phyloP scores from a whole-genome alignment of 495 filamentous ascomycete species.

The Hypomontagnella monticulosa region DNA sequence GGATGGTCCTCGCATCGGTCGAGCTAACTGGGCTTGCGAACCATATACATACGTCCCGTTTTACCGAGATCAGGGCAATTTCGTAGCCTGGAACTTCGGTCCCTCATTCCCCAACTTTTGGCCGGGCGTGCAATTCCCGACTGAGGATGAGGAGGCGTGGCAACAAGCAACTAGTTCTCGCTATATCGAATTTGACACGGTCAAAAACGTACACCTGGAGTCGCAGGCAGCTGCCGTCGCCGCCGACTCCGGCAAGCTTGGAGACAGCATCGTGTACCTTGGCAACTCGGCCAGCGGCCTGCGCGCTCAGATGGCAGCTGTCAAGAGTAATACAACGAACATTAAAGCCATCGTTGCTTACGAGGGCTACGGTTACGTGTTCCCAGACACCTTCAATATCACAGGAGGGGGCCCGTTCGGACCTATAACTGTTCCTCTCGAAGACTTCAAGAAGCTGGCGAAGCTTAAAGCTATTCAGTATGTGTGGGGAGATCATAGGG shows the following conservation, averaged over 20 bases:
- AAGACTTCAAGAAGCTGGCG: conserved; percentile 59
- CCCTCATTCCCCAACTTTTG: conserved; percentile 52
- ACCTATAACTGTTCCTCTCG: conserved; percentile 51
- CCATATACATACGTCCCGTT: conserved; percentile 47
- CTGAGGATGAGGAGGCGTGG: conserved; percentile 49
- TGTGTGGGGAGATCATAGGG: conserved; percentile 57
- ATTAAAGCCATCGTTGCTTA: conserved; percentile 61
- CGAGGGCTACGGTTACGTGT: conserved; percentile 57
- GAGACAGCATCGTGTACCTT: conserved; percentile 55
- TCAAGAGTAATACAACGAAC: conserved; percentile 54
- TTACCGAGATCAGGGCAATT: conserved; percentile 56
- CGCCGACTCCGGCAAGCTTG: conserved; percentile 57
- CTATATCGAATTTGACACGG: conserved; percentile 57
- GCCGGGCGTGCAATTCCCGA: conserved; percentile 57
- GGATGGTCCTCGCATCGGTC: conserved; percentile 58
- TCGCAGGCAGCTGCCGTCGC: conserved; percentile 53
- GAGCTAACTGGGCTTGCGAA: conserved; percentile 58
- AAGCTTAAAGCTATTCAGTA: conserved; percentile 55
- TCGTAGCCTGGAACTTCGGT: conserved; percentile 58
- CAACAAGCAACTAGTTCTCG: conserved; percentile 54
- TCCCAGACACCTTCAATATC: conserved; percentile 53
- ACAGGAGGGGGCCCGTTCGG: conserved; percentile 46
- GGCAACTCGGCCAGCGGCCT: conserved; percentile 57
- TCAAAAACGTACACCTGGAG: conserved; percentile 52
- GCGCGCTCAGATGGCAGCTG: conserved; percentile 54